Percentiles rank a stretch among this genome's conserved stretches.
Evolutionary conservation across 2,329 filamentous ascomycete genomes (phyloP).

Genomic region (Trichoderma aggressivum): DNA sequence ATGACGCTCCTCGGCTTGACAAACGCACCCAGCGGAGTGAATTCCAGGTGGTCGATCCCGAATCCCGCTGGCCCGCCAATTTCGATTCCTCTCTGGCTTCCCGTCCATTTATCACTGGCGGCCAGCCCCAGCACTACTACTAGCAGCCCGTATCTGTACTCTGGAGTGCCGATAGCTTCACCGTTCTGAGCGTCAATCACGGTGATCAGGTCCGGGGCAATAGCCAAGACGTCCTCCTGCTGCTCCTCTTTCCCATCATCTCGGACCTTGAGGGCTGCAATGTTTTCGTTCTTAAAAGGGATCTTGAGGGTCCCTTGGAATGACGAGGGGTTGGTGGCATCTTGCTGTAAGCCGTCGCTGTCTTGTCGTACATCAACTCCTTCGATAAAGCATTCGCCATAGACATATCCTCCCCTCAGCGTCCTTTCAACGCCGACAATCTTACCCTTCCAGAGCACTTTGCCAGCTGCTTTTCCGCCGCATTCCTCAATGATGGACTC

Average conservation of each 20-base stretch:
- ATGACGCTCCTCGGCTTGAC: conserved; percentile 51
- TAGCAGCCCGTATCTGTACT: conserved; percentile 53
- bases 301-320: conserved; percentile 55
- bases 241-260: conserved; percentile 35
- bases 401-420: conserved; percentile 55
- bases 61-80: conserved; percentile 50
- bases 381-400: conserved; percentile 57
- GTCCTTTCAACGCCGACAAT: conserved; percentile 58
- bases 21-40: conserved; percentile 47
- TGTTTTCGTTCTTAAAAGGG: conserved; percentile 73
- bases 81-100: conserved; percentile 43
- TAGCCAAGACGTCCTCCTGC: conserved; percentile 45
- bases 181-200: conserved; percentile 56
- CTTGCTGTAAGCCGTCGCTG: conserved; percentile 15
- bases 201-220: conserved; percentile 55
- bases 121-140: conserved; percentile 48
- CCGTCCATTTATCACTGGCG: conserved; percentile 44
- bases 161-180: conserved; percentile 53
- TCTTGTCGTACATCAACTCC: conserved; percentile 41
- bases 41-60: conserved; percentile 46
- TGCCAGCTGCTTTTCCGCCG: conserved; percentile 50
- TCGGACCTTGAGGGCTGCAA: conserved; percentile 49
- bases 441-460: conserved; percentile 61
- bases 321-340: neutral
- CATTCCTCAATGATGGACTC: conserved; percentile 58